Conservation (phyloP, 805 yeast genomes). For the Teunomyces gatunensis region DNA sequence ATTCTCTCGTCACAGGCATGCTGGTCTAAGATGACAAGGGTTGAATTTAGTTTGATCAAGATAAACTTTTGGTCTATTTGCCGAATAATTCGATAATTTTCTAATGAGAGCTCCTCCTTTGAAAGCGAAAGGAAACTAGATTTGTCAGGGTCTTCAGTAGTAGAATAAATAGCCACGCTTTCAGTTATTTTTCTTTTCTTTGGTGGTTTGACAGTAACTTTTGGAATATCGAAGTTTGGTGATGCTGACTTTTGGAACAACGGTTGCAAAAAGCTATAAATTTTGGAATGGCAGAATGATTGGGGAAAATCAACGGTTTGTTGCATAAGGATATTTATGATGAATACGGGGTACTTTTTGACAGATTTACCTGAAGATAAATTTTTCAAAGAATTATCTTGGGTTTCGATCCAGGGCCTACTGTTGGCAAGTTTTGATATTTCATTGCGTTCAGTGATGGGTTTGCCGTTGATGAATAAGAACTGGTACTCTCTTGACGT, state of each 20-base stretch:
- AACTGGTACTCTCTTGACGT: slow-evolving; percentile 42
- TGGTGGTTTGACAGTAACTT: slow-evolving; percentile 23
- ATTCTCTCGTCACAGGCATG: slow-evolving; percentile 85
- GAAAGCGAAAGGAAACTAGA: not conserved
- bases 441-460: slow-evolving; percentile 10
- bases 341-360: slow-evolving; percentile 31
- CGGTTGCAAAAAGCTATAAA: not conserved
- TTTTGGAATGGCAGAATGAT: not conserved
- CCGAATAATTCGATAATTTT: slow-evolving; percentile 34
- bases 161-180: not conserved
- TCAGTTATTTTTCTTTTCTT: not conserved
- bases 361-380: not conserved
- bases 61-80: slow-evolving; percentile 70
- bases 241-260: not conserved
- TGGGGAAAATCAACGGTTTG: not conserved
- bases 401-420: not conserved
- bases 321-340: slow-evolving; percentile 31
- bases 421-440: not conserved
- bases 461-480: slow-evolving; percentile 44
- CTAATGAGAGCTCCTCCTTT: slow-evolving; percentile 10
- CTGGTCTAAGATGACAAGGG: slow-evolving; percentile 60
- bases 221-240: not conserved
- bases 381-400: not conserved
- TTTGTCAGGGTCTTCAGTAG: not conserved
- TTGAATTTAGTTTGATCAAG: slow-evolving; percentile 26